Conservation (phyloP, 345 rosid species). For the Populus simonii region DNA sequence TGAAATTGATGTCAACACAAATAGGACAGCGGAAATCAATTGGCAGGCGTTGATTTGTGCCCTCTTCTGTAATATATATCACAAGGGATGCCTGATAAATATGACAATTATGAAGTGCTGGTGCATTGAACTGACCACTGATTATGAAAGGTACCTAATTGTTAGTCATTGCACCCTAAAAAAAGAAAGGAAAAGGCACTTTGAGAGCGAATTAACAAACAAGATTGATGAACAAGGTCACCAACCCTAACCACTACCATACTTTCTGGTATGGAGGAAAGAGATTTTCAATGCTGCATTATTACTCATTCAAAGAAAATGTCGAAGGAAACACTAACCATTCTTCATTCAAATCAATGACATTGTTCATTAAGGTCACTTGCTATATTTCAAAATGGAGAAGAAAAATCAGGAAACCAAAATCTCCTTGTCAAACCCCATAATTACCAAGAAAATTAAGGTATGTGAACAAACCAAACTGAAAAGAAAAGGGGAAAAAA, state of each 20-base stretch:
- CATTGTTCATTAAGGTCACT: neutral
- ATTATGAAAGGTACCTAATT: neutral
- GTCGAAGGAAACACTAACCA: neutral
- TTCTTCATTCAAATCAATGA: neutral
- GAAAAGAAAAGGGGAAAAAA: constrained; percentile 3
- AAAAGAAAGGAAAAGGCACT: neutral
- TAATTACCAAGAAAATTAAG: constrained; percentile 4
- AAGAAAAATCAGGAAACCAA: neutral
- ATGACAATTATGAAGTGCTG: neutral
- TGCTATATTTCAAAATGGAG: neutral
- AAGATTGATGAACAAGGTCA: no score
- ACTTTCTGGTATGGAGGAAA: neutral
- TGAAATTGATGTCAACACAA: neutral
- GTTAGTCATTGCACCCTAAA: neutral
- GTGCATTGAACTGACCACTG: neutral
- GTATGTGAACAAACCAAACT: constrained; percentile 7
- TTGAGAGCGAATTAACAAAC: neutral
- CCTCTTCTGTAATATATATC: neutral
- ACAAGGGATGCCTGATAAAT: neutral
- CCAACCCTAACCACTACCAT: no score
- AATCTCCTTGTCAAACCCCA: neutral
- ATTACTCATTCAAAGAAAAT: neutral
- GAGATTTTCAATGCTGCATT: neutral
- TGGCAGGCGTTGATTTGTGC: neutral
- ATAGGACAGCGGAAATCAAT: neutral